Evolutionary conservation across 345 rosid genomes (phyloP), one percentile per base, ranked within the genome.

Genomic region (Melaleuca alternifolia): DNA sequence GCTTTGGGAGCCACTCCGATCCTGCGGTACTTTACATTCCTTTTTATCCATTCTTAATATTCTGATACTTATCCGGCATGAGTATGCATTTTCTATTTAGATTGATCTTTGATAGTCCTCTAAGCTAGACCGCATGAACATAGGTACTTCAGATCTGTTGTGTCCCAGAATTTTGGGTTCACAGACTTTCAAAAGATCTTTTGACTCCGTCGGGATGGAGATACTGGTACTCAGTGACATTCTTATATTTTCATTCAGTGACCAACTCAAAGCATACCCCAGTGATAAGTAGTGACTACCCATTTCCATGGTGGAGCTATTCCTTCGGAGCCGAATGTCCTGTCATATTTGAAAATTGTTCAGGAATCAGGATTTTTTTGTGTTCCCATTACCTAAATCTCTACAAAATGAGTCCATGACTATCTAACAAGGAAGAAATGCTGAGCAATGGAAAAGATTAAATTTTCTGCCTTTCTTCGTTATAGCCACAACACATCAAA

Each of bases 1-100:
- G 97, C 85, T 93, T 96, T 44, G 99, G 99, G 86, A 96, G 93
- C 94, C 99, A 96, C 92, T 97, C 98, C 7, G 99, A 97, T 92
- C 99, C 99, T n/a, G 94, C 97, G 91, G 99, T 97, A 96, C 86
- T 88, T 57, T 26, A n/a, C 51, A 11, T 54, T 84, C 56, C 71
- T 71, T 33, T 41, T 41, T 33, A 16, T 18, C 24, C 79, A 71
- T 71, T 33, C 79, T 71, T 10, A 18, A 18, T 71, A 33, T 33
- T 33, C 48, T 11, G 2, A 71, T 71, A 33, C 48, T 65, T 65
- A 18, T 18, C 46, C 46, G 21, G 77, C 9, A 3, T 18, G 79
- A 65, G 79, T 71, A 21, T 18, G 0, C 48, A 33, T 23, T 65
- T 71, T 33, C 79, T 33, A 33, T 71, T 71, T 41, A 71, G 48